Base-by-base conservation (phyloP, 768 basidiomycete genomes). In the Calvatia gigantea region DNA sequence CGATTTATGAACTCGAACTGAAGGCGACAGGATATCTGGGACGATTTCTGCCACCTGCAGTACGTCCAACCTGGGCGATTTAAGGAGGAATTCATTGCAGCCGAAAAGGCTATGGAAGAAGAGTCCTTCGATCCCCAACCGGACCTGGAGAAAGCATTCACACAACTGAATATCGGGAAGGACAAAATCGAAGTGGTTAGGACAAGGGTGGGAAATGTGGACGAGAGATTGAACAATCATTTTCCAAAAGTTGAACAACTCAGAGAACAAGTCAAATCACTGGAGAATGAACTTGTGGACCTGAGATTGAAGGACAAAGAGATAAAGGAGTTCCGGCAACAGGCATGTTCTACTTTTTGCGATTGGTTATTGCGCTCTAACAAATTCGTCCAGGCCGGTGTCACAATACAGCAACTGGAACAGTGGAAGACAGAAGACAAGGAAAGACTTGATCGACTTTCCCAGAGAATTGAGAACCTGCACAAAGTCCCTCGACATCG, bases 251-350 rank as follows among this genome's bases (percentile, higher is more conserved):
- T 58, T 51, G 57, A 60, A 23, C 38, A 47, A n/a, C 31, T 64
- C 7, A 23, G 59, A 3, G 27, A 43, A 6, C 54, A 57, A 49
- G 47, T 63, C 9, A 33, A 73, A 9, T 70, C 69, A 4, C 61
- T 69, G 1, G 62, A 70, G 23, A 56, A 64, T 5, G 64, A 65
- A 23, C 51, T 59, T 17, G 65, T 63, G 23, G 70, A 70, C 9
- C 63, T 74, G 28, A 68, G 69, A 19, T 71, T 71, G 6, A 74
- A 74, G 37, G 72, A 70, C 21, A 70, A 73, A 15, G 72, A 73
- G n/a, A 75, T 71, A 37, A 72, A 80, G 9, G 70, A 68, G 14
- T 38, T 65, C 19, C 62, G 58, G 44, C 56, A 56, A 8, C 38
- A 63, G 58, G 69, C 67, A 42, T 21, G 58, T n/a, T 29, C 9